Evolutionary conservation across 257 asterid species (phyloP).

Genomic region (Solanum sitiens): DNA sequence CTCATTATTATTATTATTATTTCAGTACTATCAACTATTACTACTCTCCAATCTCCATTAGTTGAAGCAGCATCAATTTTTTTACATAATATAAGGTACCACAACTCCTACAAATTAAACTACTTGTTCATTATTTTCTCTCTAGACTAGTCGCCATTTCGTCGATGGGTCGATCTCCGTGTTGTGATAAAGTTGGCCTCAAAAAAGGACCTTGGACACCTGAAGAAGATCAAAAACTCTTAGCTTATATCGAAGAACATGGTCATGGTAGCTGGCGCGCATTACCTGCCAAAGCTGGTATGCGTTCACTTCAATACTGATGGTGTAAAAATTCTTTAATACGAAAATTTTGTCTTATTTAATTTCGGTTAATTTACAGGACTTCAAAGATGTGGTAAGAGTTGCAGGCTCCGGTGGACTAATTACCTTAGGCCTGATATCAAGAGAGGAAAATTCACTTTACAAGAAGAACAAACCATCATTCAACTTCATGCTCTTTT

Average conservation of each 20-base stretch:
- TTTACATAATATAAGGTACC: neutral
- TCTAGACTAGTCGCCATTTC: neutral
- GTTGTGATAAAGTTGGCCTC: constrained; percentile 75
- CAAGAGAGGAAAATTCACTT: constrained; percentile 81
- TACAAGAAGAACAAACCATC: constrained; percentile 91
- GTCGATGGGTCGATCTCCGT: constrained; percentile 83
- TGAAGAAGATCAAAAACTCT: constrained; percentile 82
- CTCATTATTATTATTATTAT: neutral
- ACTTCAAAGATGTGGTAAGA: constrained; percentile 84
- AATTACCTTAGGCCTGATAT: constrained; percentile 86
- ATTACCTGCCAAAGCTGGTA: constrained; percentile 81
- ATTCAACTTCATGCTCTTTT: constrained; percentile 95
- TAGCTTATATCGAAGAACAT: constrained; percentile 74
- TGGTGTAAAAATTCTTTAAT: neutral
- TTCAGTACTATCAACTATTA: neutral
- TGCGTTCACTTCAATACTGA: neutral
- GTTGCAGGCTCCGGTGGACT: constrained; percentile 88
- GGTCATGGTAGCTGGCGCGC: constrained; percentile 99
- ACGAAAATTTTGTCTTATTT: neutral
- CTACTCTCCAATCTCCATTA: neutral
- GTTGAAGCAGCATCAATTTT: neutral
- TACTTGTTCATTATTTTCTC: neutral
- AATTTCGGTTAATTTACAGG: constrained; percentile 16
- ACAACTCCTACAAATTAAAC: neutral
- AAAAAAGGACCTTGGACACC: constrained; percentile 98